phyloP scores from a whole-genome alignment of 805 yeast genomes.

The Saccharomycopsis schoenii region DNA sequence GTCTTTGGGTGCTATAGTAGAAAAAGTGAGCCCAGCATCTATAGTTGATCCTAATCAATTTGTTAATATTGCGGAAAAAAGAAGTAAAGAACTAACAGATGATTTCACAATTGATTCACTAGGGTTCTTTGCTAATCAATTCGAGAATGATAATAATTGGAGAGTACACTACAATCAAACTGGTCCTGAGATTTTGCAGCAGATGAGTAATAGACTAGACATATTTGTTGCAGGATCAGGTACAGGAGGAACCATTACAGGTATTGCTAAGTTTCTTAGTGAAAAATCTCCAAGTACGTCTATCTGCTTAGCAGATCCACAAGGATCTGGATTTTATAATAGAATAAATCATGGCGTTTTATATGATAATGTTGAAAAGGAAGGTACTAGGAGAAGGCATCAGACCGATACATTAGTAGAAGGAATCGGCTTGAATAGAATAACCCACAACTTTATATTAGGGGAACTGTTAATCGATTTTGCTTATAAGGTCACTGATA shows the following conservation, averaged over 20 bases:
- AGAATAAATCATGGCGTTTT: constrained; percentile 83
- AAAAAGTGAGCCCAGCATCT: constrained; percentile 87
- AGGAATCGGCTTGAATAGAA: constrained; percentile 84
- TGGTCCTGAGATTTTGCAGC: constrained; percentile 86
- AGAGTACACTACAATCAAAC: constrained; percentile 69
- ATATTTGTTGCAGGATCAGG: constrained; percentile 88
- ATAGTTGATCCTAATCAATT: constrained; percentile 91
- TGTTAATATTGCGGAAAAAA: constrained; percentile 72
- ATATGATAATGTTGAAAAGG: constrained; percentile 83
- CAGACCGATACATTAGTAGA: constrained; percentile 94
- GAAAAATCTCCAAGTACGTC: constrained; percentile 32
- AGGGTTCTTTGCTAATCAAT: constrained; percentile 91
- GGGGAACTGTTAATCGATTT: constrained; percentile 70
- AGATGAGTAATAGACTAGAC: constrained; percentile 50
- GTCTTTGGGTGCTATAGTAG: constrained; percentile 72
- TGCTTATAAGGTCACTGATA: constrained; percentile 70
- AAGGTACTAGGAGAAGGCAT: constrained; percentile 89
- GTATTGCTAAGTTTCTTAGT: constrained; percentile 70
- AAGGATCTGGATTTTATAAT: constrained; percentile 86
- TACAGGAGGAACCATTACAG: constrained; percentile 96
- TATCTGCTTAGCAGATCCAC: constrained; percentile 84
- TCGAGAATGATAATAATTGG: constrained; percentile 92
- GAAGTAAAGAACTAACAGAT: constrained; percentile 40
- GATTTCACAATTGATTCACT: constrained; percentile 30
- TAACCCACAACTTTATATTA: constrained; percentile 68